These are phyloP conservation scores for Candida maris DNA, from an alignment of 805 yeast species.

Conservation along the genomic window DNA sequence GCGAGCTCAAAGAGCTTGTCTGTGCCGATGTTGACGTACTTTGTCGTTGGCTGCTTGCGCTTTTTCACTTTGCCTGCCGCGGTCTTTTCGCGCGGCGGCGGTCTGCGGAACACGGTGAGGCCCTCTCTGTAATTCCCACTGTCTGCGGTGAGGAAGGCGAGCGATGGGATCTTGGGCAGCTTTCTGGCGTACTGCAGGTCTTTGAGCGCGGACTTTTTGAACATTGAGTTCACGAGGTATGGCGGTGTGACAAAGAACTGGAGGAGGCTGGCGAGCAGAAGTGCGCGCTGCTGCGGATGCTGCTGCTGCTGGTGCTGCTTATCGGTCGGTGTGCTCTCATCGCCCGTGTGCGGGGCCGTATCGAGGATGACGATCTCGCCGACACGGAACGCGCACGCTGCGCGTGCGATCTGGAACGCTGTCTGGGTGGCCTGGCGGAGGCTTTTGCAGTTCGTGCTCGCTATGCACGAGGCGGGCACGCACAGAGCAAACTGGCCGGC, in stretches of 20 bases:
- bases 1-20: slow-evolving; percentile 53
- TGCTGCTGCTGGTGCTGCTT: slow-evolving; percentile 32
- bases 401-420: slow-evolving; percentile 76
- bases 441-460: slow-evolving; percentile 51
- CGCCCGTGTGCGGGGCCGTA: slow-evolving; percentile 8
- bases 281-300: slow-evolving; percentile 27
- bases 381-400: slow-evolving; percentile 65
- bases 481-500: slow-evolving; percentile 64
- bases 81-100: slow-evolving; percentile 36
- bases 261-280: slow-evolving; percentile 62
- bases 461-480: slow-evolving; percentile 66
- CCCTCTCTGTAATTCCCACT: slow-evolving; percentile 58
- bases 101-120: slow-evolving; percentile 43
- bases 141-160: slow-evolving; percentile 67
- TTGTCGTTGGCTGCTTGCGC: slow-evolving; percentile 55
- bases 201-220: slow-evolving; percentile 39
- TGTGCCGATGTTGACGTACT: slow-evolving; percentile 74
- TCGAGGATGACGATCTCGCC: slow-evolving; percentile 66
- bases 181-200: slow-evolving; percentile 62
- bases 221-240: slow-evolving; percentile 63
- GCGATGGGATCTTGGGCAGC: slow-evolving; percentile 65
- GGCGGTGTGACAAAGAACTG: slow-evolving; percentile 86
- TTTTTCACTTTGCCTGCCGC: slow-evolving; percentile 37
- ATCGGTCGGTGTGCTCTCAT: slow-evolving; percentile 21
- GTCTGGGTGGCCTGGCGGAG: slow-evolving; percentile 70